Conservation (phyloP, 1,284 basidiomycete genomes). For the Microbotryum scabiosae region DNA sequence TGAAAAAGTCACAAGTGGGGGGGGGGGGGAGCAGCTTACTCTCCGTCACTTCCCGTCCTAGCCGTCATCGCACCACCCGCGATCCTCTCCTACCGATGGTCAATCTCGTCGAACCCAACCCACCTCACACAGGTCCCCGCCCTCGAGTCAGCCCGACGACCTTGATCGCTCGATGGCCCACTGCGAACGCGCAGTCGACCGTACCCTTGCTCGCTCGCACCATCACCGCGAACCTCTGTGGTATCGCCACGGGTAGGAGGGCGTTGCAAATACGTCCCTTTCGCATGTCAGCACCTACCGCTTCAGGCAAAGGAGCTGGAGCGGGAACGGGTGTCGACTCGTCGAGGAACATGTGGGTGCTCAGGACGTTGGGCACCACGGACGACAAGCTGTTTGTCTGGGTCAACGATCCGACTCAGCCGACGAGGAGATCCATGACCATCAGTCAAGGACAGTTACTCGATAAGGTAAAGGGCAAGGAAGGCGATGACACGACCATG, state of each 20-base stretch:
- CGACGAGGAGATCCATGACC: background rate
- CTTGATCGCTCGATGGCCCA: constrained; percentile 19
- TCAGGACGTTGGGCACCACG: constrained; percentile 6
- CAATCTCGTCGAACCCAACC: background rate
- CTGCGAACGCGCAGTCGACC: constrained; percentile 14
- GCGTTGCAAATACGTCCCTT: constrained; percentile 20
- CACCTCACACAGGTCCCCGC: background rate
- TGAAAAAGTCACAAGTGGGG: no score
- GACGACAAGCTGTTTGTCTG: constrained; percentile 15
- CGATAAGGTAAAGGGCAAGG: background rate
- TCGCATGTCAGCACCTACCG: constrained; percentile 5
- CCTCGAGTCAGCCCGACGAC: constrained; percentile 11
- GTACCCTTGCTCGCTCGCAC: constrained; percentile 22
- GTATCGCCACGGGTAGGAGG: constrained; percentile 8
- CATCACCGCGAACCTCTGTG: constrained; percentile 13
- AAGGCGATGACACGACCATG: background rate
- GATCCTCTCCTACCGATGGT: no score
- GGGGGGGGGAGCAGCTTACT: no score
- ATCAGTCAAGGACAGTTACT: no score
- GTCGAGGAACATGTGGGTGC: constrained; percentile 24
- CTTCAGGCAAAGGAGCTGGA: background rate
- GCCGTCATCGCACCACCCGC: no score
- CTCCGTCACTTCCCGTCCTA: no score
- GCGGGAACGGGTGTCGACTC: background rate
- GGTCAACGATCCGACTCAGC: constrained; percentile 23